phyloP scores from a whole-genome alignment of 2,329 filamentous ascomycete species.

The Akanthomyces dipterigenus region DNA sequence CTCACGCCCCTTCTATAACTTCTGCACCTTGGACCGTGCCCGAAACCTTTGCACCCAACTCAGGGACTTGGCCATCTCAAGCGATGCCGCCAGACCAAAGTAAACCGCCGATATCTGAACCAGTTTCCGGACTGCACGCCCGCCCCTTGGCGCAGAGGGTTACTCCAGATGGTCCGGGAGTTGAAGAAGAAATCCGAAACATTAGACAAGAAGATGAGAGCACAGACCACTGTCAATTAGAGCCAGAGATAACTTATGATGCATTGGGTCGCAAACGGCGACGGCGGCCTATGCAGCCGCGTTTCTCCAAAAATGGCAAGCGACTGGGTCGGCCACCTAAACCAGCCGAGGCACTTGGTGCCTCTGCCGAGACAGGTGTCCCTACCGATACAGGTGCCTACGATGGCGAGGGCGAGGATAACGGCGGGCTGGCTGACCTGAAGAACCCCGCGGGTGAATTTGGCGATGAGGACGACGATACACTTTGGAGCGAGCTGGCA shows the following conservation, averaged over 20 bases:
- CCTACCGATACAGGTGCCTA: neutral
- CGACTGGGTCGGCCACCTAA: constrained; percentile 10
- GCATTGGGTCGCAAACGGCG: neutral
- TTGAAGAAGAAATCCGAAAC: neutral
- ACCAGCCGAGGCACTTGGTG: neutral
- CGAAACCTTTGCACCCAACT: neutral
- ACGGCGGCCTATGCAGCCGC: constrained; percentile 1
- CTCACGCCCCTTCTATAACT: neutral
- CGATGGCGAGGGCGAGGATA: constrained; percentile 8
- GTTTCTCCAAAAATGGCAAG: constrained; percentile 11
- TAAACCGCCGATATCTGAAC: neutral
- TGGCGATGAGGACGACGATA: constrained; percentile 1
- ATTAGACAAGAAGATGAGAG: neutral
- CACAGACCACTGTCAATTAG: neutral
- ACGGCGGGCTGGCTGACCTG: neutral
- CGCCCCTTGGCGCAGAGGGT: neutral
- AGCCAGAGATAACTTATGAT: neutral
- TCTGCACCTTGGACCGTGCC: neutral
- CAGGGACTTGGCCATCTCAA: neutral
- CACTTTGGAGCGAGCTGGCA: constrained; percentile 5
- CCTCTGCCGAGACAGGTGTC: neutral
- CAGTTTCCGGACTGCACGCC: neutral
- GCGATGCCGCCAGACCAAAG: neutral
- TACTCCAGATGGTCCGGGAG: neutral
- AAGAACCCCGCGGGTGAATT: neutral